Evolutionary conservation across 352 stramenopile genomes (phyloP).

Genomic region (Thraustochytrium striatum): DNA sequence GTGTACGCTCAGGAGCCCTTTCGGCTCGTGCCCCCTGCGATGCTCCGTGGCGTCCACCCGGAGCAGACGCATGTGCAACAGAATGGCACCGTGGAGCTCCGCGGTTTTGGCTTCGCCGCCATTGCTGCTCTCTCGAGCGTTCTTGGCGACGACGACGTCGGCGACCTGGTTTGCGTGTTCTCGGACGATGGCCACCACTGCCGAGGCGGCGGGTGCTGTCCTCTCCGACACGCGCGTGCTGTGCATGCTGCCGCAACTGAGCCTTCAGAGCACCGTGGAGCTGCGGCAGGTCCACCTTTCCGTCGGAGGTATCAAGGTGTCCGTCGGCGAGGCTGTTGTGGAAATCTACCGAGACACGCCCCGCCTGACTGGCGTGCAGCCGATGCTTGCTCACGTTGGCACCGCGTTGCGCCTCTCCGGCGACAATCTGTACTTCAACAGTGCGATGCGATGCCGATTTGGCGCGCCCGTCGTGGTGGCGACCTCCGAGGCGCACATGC

Average conservation of each 20-base stretch:
- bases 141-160: background rate
- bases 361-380: background rate
- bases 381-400: background rate
- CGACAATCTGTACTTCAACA: background rate
- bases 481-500: background rate
- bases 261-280: no score
- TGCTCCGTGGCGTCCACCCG: no score
- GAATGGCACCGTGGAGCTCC: no score
- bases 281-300: no score
- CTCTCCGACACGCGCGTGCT: no score
- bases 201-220: no score
- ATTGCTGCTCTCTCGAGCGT: background rate
- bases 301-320: no score
- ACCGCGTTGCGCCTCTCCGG: background rate
- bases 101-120: no score
- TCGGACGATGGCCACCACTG: background rate
- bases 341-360: background rate
- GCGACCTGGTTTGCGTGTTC: background rate
- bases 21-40: background rate
- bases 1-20: background rate
- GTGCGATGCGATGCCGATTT: slow-evolving; percentile 15
- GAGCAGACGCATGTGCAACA: no score
- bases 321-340: no score
- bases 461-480: slow-evolving; percentile 2
- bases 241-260: no score